Evolutionary conservation across 495 filamentous ascomycete species (phyloP).

Genomic region (Annulohypoxylon nitens): DNA sequence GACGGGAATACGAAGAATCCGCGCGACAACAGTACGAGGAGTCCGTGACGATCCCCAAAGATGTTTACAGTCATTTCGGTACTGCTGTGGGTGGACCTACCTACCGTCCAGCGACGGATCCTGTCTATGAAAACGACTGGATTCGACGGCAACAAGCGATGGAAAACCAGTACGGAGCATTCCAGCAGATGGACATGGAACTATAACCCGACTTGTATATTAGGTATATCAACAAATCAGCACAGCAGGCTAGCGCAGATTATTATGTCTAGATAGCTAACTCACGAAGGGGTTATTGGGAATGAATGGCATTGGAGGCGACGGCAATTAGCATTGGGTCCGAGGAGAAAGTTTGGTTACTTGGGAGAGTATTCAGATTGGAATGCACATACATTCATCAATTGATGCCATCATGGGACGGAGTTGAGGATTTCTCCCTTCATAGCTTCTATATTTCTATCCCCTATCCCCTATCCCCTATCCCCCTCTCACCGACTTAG

Average conservation of each 20-base stretch:
- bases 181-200: constrained; percentile 60
- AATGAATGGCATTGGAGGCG: background rate
- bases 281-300: constrained; percentile 4
- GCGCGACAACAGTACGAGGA: constrained; percentile 53
- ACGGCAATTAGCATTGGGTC: background rate
- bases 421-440: constrained; percentile 41
- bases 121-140: constrained; percentile 69
- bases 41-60: constrained; percentile 53
- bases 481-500: constrained; percentile 2
- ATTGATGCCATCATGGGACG: constrained; percentile 42
- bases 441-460: constrained; percentile 44
- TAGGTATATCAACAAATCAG: constrained; percentile 38
- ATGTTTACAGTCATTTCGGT: constrained; percentile 55
- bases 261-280: constrained; percentile 30
- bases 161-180: constrained; percentile 70
- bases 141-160: constrained; percentile 64
- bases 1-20: constrained; percentile 63
- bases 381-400: constrained; percentile 41
- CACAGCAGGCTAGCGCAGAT: constrained; percentile 30
- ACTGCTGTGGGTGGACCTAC: constrained; percentile 55
- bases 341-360: background rate
- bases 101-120: constrained; percentile 71
- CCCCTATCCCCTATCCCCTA: constrained; percentile 11
- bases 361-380: constrained; percentile 31
- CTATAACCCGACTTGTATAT: constrained; percentile 43